These are phyloP conservation scores for Basipetospora chlamydospora DNA, from an alignment of 2,329 filamentous ascomycete genomes.

Conservation along the genomic window DNA sequence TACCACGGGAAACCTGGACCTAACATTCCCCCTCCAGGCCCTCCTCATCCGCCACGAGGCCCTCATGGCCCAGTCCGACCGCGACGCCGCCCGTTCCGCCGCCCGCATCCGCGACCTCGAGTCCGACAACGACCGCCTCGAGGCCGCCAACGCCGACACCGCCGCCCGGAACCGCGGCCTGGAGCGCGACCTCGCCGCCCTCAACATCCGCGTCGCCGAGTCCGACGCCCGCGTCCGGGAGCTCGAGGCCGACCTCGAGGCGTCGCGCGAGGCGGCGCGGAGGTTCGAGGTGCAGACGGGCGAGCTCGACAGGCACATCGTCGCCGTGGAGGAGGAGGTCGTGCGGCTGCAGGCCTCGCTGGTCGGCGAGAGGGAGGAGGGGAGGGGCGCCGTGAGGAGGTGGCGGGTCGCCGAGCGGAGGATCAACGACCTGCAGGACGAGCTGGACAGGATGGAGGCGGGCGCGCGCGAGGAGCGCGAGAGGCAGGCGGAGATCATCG, in stretches of 20 bases:
- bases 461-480: conserved; percentile 70
- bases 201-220: conserved; percentile 66
- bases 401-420: conserved; percentile 78
- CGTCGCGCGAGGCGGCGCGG: conserved; percentile 63
- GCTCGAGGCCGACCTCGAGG: conserved; percentile 62
- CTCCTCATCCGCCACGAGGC: conserved; percentile 83
- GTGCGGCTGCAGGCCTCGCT: conserved; percentile 54
- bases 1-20: too few relatives aligned
- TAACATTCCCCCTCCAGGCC: conserved; percentile 69
- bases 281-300: conserved; percentile 61
- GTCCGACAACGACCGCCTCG: conserved; percentile 55
- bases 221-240: conserved; percentile 68
- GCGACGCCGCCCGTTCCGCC: conserved; percentile 61
- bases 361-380: conserved; percentile 50
- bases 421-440: conserved; percentile 65
- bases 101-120: conserved; percentile 54
- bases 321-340: conserved; percentile 70
- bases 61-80: conserved; percentile 85
- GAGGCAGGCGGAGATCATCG: conserved; percentile 66
- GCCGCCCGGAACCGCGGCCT: conserved; percentile 73
- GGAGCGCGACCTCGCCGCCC: conserved; percentile 66
- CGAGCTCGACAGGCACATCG: conserved; percentile 67
- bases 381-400: conserved; percentile 65
- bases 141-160: conserved; percentile 60
- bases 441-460: conserved; percentile 76